These are phyloP conservation scores for Parachlorella kessleri DNA, from an alignment of 139 green algal genomes.

Conservation along the genomic window DNA sequence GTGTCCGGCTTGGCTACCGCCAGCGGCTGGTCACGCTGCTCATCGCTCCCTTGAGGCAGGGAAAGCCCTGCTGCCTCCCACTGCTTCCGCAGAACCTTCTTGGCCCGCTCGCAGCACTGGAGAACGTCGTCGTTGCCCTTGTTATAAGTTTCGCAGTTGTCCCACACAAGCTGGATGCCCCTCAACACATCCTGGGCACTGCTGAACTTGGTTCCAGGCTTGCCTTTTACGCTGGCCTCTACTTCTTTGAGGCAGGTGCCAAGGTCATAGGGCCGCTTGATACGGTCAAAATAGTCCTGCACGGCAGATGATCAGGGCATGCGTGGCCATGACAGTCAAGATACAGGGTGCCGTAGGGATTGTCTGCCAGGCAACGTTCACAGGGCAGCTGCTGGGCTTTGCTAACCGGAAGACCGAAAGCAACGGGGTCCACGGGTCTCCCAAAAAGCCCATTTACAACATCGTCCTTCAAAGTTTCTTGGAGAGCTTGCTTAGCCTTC, in stretches of 20 bases:
- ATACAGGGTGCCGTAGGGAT: no score
- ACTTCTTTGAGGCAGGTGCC: conserved; percentile 46
- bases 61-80: no score
- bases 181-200: conserved; percentile 27
- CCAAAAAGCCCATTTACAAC: conserved; percentile 49
- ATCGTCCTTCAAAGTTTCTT: conserved; percentile 34
- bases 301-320: no score
- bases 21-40: no score
- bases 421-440: conserved; percentile 55
- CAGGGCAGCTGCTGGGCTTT: no score
- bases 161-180: conserved; percentile 56
- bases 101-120: conserved; percentile 5
- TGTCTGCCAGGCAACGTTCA: no score
- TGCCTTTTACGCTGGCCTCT: conserved; percentile 7
- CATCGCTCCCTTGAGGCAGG: no score
- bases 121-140: conserved; percentile 35
- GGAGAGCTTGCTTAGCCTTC: background rate
- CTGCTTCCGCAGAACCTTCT: no score
- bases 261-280: conserved; percentile 57
- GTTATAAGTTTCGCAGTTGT: conserved; percentile 75
- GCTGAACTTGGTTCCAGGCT: conserved; percentile 19
- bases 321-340: background rate
- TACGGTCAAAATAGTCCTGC: conserved; percentile 74
- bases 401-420: conserved; percentile 14
- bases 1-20: no score